Percentiles rank a stretch among this genome's conserved stretches.
These are phyloP conservation scores for Hydnomerulius pinastri DNA, from an alignment of 768 basidiomycete genomes.

Conservation along the genomic window DNA sequence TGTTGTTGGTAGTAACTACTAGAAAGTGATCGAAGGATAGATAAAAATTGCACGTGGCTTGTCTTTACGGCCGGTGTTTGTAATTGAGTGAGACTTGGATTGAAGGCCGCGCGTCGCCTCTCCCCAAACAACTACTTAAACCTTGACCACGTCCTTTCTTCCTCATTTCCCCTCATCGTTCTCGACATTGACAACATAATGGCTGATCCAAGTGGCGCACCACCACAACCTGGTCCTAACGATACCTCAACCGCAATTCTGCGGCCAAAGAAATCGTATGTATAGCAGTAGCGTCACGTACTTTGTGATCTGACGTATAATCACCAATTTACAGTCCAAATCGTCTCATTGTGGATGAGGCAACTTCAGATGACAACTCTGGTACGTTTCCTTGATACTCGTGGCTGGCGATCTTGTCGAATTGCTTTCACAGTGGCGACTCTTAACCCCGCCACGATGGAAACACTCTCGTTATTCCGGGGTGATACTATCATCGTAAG, in stretches of 20 bases:
- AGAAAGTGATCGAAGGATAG: constrained; percentile 9
- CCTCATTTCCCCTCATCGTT: constrained; percentile 9
- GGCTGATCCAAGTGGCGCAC: constrained; percentile 85
- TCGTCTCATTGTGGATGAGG: constrained; percentile 96
- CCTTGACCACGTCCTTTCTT: constrained; percentile 13
- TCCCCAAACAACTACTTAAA: background rate
- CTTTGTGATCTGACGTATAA: constrained; percentile 18
- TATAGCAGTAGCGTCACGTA: constrained; percentile 20
- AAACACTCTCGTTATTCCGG: constrained; percentile 87
- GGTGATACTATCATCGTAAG: constrained; percentile 96
- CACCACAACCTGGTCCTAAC: constrained; percentile 83
- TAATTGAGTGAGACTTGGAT: background rate
- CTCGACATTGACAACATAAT: constrained; percentile 27
- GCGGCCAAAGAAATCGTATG: constrained; percentile 96
- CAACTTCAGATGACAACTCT: constrained; percentile 93
- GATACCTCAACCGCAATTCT: constrained; percentile 95
- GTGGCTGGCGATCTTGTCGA: constrained; percentile 14
- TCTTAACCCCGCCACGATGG: constrained; percentile 96
- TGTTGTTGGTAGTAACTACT: background rate
- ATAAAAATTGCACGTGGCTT: constrained; percentile 7
- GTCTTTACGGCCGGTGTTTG: constrained; percentile 11
- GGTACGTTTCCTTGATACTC: constrained; percentile 47
- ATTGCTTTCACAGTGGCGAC: constrained; percentile 69
- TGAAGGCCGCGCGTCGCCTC: constrained; percentile 35
- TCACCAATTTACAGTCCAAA: constrained; percentile 67